These are phyloP conservation scores for Akebia trifoliata DNA, from an alignment of 164 flowering plant species.

Conservation along the genomic window DNA sequence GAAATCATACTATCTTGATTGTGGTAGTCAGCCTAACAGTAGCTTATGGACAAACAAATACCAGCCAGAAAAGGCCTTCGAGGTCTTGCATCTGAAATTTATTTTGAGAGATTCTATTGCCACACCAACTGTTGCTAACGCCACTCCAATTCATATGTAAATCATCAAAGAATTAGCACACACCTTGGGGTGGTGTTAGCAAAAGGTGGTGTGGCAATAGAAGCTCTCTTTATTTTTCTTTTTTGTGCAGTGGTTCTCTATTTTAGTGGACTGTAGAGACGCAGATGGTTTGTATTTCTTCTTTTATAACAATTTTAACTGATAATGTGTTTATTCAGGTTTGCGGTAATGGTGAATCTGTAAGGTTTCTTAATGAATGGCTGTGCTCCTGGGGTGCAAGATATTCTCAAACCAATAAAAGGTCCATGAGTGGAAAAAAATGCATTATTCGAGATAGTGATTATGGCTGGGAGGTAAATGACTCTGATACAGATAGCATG, in stretches of 20 bases:
- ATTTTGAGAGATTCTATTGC: no score
- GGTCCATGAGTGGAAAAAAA: conserved; percentile 15
- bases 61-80: conserved; percentile 62
- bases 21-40: conserved; percentile 30
- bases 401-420: conserved; percentile 31
- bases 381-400: conserved; percentile 62
- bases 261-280: background rate
- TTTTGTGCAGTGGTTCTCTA: background rate
- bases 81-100: conserved; percentile 39
- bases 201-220: background rate
- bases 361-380: conserved; percentile 74
- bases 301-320: background rate
- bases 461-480: conserved; percentile 33
- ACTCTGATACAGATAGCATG: conserved; percentile 44
- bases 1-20: conserved; percentile 21
- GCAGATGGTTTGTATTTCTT: background rate
- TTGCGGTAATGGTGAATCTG: conserved; percentile 79
- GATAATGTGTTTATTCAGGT: conserved; percentile 45
- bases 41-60: conserved; percentile 80
- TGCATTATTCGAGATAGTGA: conserved; percentile 26
- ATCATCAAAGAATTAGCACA: no score
- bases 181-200: no score
- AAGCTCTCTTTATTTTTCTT: background rate
- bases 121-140: no score
- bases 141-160: no score